Evolutionary conservation across 106 monocot genomes (phyloP), one percentile per base, ranked within the genome.

Genomic region (Phalaenopsis aphrodite): DNA sequence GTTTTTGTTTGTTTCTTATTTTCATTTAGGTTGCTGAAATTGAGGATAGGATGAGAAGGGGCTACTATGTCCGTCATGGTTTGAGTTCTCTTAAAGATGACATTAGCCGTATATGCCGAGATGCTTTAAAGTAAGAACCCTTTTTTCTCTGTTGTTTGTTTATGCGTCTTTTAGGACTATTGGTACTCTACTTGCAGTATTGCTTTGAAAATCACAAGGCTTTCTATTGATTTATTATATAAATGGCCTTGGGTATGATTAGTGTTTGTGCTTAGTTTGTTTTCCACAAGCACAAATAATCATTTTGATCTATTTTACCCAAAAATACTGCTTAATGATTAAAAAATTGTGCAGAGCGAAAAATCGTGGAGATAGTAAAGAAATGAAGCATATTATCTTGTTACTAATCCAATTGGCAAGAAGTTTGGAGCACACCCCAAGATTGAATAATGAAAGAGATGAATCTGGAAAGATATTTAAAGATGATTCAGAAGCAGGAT

Each of bases 31-130:
- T 99, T 88, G 83, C 91, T 77, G 81, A 86, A 82, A 93, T 99
- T 80, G 95, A 99, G 85, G 93, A 87, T 79, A 91, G 86, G 87
- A 91, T 99, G 87, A 88, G 77, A 91, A 91, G 68, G 87, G 99
- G 99, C 73, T 89, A 93, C 82, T 99, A 99, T 82, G 77, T 84
- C 84, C 91, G 91, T 19, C 93, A 75, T 90, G 99, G 99, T 42
- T 81, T 95, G 83, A 83, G 71, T 84, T 95, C 84, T 83, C 41
- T 99, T 14, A 95, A 91, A 85, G 90, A 93, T 82, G 99, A 99
- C 78, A 95, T 99, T 47, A 87, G 89, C 61, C 82, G 88, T 55
- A 95, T 99, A 93, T 99, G 99, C 56, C 83, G 93, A 52, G 93
- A 99, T 86, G 91, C 91, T 75, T 82, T 93, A 39, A 99, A 95